These are phyloP conservation scores for Dendrocalamus sinicus DNA, from an alignment of 176 grass and related monocot species.

Conservation along the genomic window DNA sequence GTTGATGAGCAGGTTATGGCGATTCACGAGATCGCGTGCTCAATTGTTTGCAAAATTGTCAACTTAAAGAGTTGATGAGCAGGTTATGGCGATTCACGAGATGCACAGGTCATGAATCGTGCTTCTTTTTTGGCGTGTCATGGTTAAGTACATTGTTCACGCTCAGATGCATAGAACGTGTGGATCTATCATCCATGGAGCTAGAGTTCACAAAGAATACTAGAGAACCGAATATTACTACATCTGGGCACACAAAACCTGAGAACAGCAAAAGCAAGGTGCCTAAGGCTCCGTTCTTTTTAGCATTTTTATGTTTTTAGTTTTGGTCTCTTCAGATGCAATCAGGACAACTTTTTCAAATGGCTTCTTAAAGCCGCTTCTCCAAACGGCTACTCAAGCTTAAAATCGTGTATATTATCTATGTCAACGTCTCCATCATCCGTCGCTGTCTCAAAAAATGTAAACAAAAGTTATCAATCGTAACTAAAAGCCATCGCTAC, in stretches of 20 bases:
- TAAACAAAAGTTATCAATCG: too few relatives aligned
- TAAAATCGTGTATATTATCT: fast-evolving
- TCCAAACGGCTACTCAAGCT: too few relatives aligned
- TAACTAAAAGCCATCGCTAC: too few relatives aligned
- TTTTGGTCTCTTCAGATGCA: too few relatives aligned
- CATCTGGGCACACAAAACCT: background rate
- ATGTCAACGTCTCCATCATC: too few relatives aligned
- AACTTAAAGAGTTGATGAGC: background rate
- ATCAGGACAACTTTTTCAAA: too few relatives aligned
- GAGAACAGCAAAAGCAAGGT: background rate
- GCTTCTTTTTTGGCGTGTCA: background rate
- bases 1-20: too few relatives aligned
- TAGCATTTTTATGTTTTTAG: too few relatives aligned
- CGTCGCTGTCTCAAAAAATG: too few relatives aligned
- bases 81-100: background rate
- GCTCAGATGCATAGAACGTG: background rate
- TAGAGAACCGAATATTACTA: background rate
- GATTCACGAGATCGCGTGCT: background rate
- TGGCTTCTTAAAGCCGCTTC: too few relatives aligned
- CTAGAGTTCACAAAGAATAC: background rate
- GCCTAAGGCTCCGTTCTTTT: background rate
- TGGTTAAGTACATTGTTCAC: background rate
- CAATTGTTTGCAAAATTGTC: background rate
- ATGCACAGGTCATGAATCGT: background rate
- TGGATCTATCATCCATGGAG: background rate